phyloP scores from a whole-genome alignment of 2,329 filamentous ascomycete genomes.

The Exophiala phaeomuriformis region DNA sequence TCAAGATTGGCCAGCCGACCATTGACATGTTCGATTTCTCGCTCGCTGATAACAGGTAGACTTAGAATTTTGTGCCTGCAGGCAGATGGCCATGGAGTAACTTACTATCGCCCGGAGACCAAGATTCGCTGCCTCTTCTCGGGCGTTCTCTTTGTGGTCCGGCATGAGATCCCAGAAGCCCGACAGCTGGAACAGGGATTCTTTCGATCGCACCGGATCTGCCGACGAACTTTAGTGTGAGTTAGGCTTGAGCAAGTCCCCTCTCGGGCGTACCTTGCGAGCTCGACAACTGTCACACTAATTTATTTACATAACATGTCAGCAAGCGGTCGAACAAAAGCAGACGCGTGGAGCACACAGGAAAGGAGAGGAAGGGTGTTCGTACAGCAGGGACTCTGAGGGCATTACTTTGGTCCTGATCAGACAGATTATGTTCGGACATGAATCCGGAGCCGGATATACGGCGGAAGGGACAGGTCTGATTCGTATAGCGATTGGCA shows the following conservation, averaged over 20 bases:
- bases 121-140: constrained; percentile 37
- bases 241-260: background rate
- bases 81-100: constrained; percentile 27
- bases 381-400: background rate
- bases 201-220: constrained; percentile 40
- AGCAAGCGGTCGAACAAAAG: too few species aligned
- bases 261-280: constrained; percentile 13
- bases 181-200: constrained; percentile 39
- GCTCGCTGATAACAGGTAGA: constrained; percentile 31
- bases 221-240: background rate
- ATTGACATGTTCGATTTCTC: constrained; percentile 48
- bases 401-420: too few species aligned
- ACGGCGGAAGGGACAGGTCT: too few species aligned
- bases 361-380: background rate
- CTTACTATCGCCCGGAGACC: constrained; percentile 39
- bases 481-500: too few species aligned
- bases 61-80: background rate
- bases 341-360: background rate
- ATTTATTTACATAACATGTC: background rate
- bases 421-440: too few species aligned
- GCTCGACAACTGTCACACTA: constrained; percentile 22
- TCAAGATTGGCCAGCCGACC: constrained; percentile 46
- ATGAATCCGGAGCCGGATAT: too few species aligned
- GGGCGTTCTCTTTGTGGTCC: constrained; percentile 33
- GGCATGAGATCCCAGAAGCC: constrained; percentile 33